These are phyloP conservation scores for Hymenoscyphus albidus DNA, from an alignment of 2,329 filamentous ascomycete species.

Conservation along the genomic window DNA sequence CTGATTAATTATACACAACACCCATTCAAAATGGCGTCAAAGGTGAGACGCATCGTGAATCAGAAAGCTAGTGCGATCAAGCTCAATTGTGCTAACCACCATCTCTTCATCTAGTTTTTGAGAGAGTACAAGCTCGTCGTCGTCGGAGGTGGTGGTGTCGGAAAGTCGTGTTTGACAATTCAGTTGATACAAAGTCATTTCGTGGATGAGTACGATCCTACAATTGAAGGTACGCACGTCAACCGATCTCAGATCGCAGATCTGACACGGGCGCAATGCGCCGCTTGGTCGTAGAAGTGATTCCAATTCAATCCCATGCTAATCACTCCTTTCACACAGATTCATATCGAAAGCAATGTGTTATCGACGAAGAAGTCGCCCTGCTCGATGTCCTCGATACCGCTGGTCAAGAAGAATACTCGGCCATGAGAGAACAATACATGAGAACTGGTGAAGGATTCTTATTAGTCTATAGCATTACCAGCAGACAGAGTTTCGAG, in stretches of 20 bases:
- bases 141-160: conserved; percentile 95
- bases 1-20: conserved; percentile 15
- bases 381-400: conserved; percentile 97
- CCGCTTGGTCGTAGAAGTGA: neutral
- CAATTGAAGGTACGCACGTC: conserved; percentile 78
- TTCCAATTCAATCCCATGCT: neutral
- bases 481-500: conserved; percentile 93
- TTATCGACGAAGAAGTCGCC: conserved; percentile 97
- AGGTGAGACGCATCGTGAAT: conserved; percentile 29
- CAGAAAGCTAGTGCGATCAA: neutral
- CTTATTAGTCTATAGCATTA: conserved; percentile 96
- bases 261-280: conserved; percentile 5
- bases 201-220: conserved; percentile 98
- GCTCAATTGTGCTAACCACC: conserved; percentile 19
- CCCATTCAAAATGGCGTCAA: conserved; percentile 37
- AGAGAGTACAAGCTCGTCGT: conserved; percentile 96
- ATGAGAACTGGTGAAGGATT: conserved; percentile 99
- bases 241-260: neutral
- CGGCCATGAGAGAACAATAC: conserved; percentile 98
- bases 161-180: conserved; percentile 98
- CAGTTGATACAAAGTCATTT: conserved; percentile 90
- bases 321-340: conserved; percentile 51
- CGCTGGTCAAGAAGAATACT: conserved; percentile 98
- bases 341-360: conserved; percentile 99
- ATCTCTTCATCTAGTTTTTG: conserved; percentile 57